Base-by-base conservation (phyloP, 192 early-diverging fungal species). In the Blastocladiella britannica region DNA sequence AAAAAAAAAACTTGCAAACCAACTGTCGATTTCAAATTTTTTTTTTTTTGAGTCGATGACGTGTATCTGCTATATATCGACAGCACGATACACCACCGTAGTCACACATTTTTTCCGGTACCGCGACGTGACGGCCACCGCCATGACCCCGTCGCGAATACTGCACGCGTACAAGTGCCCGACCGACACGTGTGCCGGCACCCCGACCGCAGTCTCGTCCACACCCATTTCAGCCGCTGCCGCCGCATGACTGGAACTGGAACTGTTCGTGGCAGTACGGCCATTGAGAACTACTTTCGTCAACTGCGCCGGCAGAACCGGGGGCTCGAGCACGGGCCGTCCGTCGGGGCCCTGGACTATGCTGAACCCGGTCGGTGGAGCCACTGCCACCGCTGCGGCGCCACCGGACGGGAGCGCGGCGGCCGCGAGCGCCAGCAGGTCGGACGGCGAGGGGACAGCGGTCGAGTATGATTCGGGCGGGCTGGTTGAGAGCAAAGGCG, bases 131-230 rank as follows among this genome's bases (percentile, higher is more conserved):
- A 77, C 79, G 26, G 83, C 83, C 43, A 97, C 72, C 15, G 92
- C 92, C 86, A 97, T 87, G 20, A 97, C 92, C 18, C 90, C 87
- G 58, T 95, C 88, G 58, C 86, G 79, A 55, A 97, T 95, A 9
- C 85, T 88, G 63, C 87, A 93, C 5, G 93, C 92, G 65, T 94
- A 95, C 51, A 97, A 68, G 65, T 97, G 93, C 64, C 95, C 95
- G 58, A 97, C 65, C 25, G 83, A 84, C 12, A 94, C 93, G 62
- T 92, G 87, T 58, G 88, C 88, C 7, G 93, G 93, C 24, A 87
- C 84, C 0, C 87, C 87, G 15, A 97, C 65, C 5, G 84, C 72
- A 6, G 68, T 68, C 61, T 82, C 84, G 64, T 97, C 94, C 15
- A 20, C 15, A 9, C 37, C 15, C 9, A 20, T 20, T 20, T 47